Base-by-base conservation (phyloP, 345 rosid species). In the Heritiera littoralis region DNA sequence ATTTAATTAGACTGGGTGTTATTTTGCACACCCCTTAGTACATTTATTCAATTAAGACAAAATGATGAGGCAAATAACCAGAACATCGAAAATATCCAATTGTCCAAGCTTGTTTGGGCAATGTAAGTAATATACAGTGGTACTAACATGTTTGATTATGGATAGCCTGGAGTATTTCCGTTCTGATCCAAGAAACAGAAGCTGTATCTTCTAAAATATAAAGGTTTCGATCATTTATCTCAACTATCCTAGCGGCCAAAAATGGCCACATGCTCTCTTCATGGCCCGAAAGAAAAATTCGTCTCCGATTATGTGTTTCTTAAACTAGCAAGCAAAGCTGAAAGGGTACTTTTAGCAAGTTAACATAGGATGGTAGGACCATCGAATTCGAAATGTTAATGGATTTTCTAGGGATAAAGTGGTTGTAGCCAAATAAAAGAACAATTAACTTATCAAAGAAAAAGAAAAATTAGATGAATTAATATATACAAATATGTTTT, bases 131-230 rank as follows among this genome's bases (percentile, higher is more conserved):
- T 35, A 32, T 10, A 61, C 2, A 14, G 18, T 1, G 10, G 10
- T 13, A 32, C 68, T 35, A 64, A 79, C 74, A 60, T 79, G 81
- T 71, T 58, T 75, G 58, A 54, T 54, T 54, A 5, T 54, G 15
- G 80, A 46, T 73, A n/a, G 43, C 32, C 63, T 28, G 7, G 30
- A 77, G 76, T 13, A 18, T 48, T 78, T 80, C 55, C 72, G 2
- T 81, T 64, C 23, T 76, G 48, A 78, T 78, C 41, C 52, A 75
- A 66, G 52, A 73, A 80, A 80, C 68, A 56, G n/a, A 69, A 14
- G 10, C 8, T 20, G 60, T 30, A 12, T 1, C 60, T 61, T 60
- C 58, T 48, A 55, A 13, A 48, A 30, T 65, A 59, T 55, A 74
- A 70, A 45, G 55, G 17, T 77, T 43, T 76, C 17, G 9, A 41